phyloP scores from a whole-genome alignment of 805 yeast species.

The Zygoascus flipseniorum region DNA sequence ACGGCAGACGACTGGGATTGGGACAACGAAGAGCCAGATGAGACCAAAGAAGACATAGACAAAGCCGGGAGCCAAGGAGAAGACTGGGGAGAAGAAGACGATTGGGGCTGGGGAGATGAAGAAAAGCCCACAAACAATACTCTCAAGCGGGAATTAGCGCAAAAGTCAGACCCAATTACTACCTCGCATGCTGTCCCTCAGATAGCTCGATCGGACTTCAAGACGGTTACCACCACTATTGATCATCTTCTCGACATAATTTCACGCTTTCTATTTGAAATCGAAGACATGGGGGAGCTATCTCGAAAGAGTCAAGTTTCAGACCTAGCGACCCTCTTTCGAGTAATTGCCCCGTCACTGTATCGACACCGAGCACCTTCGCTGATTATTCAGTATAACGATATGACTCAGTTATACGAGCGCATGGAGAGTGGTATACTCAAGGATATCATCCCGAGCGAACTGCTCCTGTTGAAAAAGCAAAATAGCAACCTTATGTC shows the following conservation, averaged over 20 bases:
- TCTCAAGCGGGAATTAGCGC: neutral
- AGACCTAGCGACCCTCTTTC: conserved; percentile 17
- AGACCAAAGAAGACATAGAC: conserved; percentile 4
- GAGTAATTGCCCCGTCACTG: conserved; percentile 16
- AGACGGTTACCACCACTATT: conserved; percentile 3
- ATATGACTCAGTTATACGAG: conserved; percentile 6
- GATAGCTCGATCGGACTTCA: neutral
- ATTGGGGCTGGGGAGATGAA: conserved; percentile 23
- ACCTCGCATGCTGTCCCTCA: neutral
- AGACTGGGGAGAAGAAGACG: conserved; percentile 10
- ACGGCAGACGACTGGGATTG: conserved; percentile 15
- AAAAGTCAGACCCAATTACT: neutral
- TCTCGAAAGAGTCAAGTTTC: neutral
- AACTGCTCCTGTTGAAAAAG: neutral
- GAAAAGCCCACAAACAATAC: neutral
- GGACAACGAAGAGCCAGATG: conserved; percentile 14
- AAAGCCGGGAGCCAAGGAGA: neutral
- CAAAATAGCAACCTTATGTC: neutral
- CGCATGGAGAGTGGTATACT: neutral
- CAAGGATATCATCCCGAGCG: neutral
- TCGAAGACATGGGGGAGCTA: neutral
- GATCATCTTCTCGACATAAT: conserved; percentile 4
- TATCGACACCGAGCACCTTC: conserved; percentile 9
- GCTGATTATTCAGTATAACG: conserved; percentile 15
- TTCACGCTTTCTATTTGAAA: conserved; percentile 7